Base-by-base conservation (phyloP, 148 eudicot species). In the Beta vulgaris region DNA sequence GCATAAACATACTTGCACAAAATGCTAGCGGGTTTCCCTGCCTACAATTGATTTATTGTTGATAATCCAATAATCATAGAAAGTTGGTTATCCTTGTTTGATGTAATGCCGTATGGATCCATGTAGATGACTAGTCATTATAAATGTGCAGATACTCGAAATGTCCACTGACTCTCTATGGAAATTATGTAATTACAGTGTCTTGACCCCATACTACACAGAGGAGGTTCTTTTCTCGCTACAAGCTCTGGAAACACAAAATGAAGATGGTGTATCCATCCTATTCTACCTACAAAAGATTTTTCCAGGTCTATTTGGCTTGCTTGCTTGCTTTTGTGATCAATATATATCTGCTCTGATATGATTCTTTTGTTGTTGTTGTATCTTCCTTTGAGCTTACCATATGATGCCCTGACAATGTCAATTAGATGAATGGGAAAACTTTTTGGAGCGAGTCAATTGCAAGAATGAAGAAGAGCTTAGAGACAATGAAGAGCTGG, bases 221-320 rank as follows among this genome's bases (percentile, higher is more conserved):
- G 99, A 95, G 76, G 99, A 95, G 80, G 99, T 95, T 68, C 96
- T 92, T 58, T 95, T 95, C 81, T 92, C 99, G 6, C 77, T 87
- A 74, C 78, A 71, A 57, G 96, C 89, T 76, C 80, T 92, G 79
- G 97, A 92, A 82, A 72, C 76, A 42, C 84, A 77, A 60, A 92
- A 95, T 78, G 97, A 95, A 86, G 99, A 95, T 82, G 99, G 99
- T 53, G 97, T 95, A 62, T 92, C 99, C 31, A 95, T 95, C 76
- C 89, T 92, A 32, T 92, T 90, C 49, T 92, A 95, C 87, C 78
- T 95, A 90, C 99, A 95, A 79, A 95, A 95, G 82, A 95, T 95
- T 78, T 95, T 83, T 77, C 99, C 99, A 87, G 99, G 99, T 95
- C 76, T 72, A 71, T 72, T 19, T 35, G 6, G 39, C 49, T 76